Evolutionary conservation across 1,284 basidiomycete species (phyloP).

Genomic region (Afroboletus lepidellus): DNA sequence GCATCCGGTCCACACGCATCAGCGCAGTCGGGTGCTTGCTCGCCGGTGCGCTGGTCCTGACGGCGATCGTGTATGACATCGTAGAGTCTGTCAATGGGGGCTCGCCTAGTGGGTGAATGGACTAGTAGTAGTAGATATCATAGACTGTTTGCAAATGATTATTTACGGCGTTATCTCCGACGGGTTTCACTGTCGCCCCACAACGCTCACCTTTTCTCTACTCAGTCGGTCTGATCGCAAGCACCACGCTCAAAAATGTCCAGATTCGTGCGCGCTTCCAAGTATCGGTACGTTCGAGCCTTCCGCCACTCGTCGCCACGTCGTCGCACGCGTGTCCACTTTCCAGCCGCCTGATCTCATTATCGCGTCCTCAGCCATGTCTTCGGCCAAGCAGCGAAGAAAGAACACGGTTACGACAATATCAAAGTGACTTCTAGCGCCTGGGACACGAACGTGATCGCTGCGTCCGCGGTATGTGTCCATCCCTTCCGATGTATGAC

Average conservation of each 20-base stretch:
- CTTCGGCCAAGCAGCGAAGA: constrained; percentile 83
- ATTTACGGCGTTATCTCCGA: neutral
- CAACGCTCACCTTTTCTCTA: neutral
- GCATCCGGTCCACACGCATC: constrained; percentile 12
- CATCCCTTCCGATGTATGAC: neutral
- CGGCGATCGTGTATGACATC: constrained; percentile 21
- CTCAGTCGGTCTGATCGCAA: constrained; percentile 5
- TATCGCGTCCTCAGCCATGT: constrained; percentile 65
- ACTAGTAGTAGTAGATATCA: neutral
- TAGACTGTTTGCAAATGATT: neutral
- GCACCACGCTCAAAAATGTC: constrained; percentile 45
- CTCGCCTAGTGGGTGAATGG: neutral
- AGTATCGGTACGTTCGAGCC: constrained; percentile 58
- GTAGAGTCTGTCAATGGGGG: constrained; percentile 1
- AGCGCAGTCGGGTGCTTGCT: constrained; percentile 11
- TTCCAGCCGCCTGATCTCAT: constrained; percentile 5
- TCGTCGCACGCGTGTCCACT: neutral
- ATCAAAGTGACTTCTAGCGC: constrained; percentile 87
- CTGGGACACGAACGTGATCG: constrained; percentile 95
- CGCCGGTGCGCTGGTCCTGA: constrained; percentile 14
- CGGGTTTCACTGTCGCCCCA: neutral
- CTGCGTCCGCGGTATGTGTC: constrained; percentile 71
- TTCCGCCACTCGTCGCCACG: neutral
- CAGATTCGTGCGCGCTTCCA: constrained; percentile 69
- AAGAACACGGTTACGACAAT: constrained; percentile 85